phyloP scores from a whole-genome alignment of 768 basidiomycete species.

The Erythrobasidium yunnanense region DNA sequence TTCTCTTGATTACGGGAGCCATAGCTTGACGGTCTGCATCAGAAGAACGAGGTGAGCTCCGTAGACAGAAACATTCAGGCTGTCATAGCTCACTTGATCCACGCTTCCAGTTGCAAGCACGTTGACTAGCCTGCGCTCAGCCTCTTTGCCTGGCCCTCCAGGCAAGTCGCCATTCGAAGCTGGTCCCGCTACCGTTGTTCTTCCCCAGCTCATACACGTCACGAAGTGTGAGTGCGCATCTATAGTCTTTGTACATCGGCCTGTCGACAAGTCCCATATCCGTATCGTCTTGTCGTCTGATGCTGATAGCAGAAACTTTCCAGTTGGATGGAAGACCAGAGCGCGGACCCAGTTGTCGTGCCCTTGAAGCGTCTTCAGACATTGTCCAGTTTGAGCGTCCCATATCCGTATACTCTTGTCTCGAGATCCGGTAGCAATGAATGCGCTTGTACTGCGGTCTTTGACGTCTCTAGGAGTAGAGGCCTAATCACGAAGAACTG shows the following conservation, averaged over 20 bases:
- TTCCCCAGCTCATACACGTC: conserved; percentile 60
- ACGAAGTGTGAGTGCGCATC: conserved; percentile 82
- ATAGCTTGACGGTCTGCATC: no score
- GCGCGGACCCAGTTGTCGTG: conserved; percentile 84
- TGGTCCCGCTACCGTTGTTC: conserved; percentile 26
- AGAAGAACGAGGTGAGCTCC: no score
- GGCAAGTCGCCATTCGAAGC: conserved; percentile 26
- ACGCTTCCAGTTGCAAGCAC: conserved; percentile 48
- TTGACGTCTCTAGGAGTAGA: conserved; percentile 43
- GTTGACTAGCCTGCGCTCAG: conserved; percentile 43
- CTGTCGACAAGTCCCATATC: conserved; percentile 77
- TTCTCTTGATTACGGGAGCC: no score
- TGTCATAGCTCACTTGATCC: conserved; percentile 45
- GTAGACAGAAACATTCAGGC: no score
- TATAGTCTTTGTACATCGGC: conserved; percentile 72
- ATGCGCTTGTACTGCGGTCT: conserved; percentile 42
- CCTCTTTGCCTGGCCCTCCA: conserved; percentile 15
- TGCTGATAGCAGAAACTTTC: conserved; percentile 78
- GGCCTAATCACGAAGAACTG: neutral
- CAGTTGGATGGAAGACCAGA: conserved; percentile 76
- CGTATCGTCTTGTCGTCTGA: conserved; percentile 86
- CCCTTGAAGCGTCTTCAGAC: conserved; percentile 54
- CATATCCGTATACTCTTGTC: conserved; percentile 88
- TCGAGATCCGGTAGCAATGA: conserved; percentile 69
- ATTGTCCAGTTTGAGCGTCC: conserved; percentile 73